Base-by-base conservation (phyloP, 306 rosid genomes). In the Medicago arabica region DNA sequence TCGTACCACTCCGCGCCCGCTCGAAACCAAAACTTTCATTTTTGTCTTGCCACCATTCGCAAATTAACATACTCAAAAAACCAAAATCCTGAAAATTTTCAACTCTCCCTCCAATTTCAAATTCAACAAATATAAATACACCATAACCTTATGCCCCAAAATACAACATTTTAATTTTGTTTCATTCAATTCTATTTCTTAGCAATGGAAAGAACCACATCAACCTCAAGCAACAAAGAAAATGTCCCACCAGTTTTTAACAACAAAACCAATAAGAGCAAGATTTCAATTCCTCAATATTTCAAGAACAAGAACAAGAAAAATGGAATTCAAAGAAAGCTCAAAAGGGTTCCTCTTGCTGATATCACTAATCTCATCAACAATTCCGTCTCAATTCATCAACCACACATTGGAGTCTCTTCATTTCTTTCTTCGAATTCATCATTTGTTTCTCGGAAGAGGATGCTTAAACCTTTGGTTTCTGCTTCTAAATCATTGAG, bases 281-380 rank as follows among this genome's bases (percentile, higher is more conserved):
- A 44, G 51, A 63, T 8, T 31, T 65, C 54, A 3, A 62, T 69
- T 17, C 55, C 69, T 63, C 77, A 74, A 18, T 81, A 75, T 47
- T 81, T 77, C 75, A 79, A 65, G 74, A 63, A 44, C 5, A 51
- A 50, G n/a, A 66, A 28, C 7, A 15, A 55, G 23, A 28, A 28
- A 28, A 28, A 28, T 28, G 39, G 23, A 17, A 31, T 3, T 14
- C 15, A 44, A 19, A 2, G 9, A 55, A 73, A 18, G 11, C 4
- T 2, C 4, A 80, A 65, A 46, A 71, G 82, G 31, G 46, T 80
- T 6, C 87, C 87, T 65, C 79, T 83, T 36, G 34, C 73, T 25
- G 84, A 83, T 19, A 67, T 83, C 36, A 84, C 87, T 9, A 0
- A 18, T 67, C 79, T 76, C 41, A 17, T 80, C 64, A 19, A 51